These are phyloP conservation scores for Leptographium flavum DNA, from an alignment of 2,329 filamentous ascomycete genomes.

Conservation along the genomic window DNA sequence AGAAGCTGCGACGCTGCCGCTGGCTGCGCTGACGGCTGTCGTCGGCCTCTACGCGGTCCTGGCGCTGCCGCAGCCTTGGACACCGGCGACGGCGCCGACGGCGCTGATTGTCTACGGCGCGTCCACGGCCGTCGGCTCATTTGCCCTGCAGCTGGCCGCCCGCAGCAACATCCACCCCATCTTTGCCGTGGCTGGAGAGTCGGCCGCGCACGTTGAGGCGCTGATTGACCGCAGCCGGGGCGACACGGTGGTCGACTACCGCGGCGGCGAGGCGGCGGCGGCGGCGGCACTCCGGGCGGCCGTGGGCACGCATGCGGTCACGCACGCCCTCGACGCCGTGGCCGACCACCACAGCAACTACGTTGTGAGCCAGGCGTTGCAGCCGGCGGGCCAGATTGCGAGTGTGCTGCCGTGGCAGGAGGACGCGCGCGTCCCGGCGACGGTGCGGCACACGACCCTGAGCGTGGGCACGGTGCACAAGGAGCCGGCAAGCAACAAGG, in stretches of 20 bases:
- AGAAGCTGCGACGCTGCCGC: slow-evolving; percentile 27
- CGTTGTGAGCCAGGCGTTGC: slow-evolving; percentile 19
- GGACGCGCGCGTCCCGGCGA: slow-evolving; percentile 13
- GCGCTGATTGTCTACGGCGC: slow-evolving; percentile 28
- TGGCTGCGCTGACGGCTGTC: slow-evolving; percentile 28
- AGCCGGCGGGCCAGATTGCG: slow-evolving; percentile 12
- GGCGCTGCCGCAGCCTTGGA: slow-evolving; percentile 24
- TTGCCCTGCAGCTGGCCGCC: slow-evolving; percentile 34
- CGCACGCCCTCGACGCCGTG: slow-evolving; percentile 17
- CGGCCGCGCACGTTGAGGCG: slow-evolving; percentile 26
- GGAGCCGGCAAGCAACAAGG: no score
- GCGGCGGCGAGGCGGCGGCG: slow-evolving; percentile 32
- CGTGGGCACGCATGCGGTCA: slow-evolving; percentile 15
- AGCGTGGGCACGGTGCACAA: slow-evolving; percentile 13
- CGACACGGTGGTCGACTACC: slow-evolving; percentile 41
- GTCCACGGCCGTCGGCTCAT: slow-evolving; percentile 34
- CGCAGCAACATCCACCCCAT: slow-evolving; percentile 37
- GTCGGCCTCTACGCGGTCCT: slow-evolving; percentile 23
- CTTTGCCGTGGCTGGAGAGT: slow-evolving; percentile 35
- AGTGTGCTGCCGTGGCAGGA: slow-evolving; percentile 17
- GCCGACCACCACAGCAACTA: slow-evolving; percentile 34
- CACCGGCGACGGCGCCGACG: slow-evolving; percentile 17
- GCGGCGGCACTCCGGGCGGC: slow-evolving; percentile 22
- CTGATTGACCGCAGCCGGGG: slow-evolving; percentile 32
- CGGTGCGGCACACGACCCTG: slow-evolving; percentile 8